Evolutionary conservation across 2,329 filamentous ascomycete genomes (phyloP), one percentile per base, ranked within the genome.

Genomic region (Grosmannia serpens): DNA sequence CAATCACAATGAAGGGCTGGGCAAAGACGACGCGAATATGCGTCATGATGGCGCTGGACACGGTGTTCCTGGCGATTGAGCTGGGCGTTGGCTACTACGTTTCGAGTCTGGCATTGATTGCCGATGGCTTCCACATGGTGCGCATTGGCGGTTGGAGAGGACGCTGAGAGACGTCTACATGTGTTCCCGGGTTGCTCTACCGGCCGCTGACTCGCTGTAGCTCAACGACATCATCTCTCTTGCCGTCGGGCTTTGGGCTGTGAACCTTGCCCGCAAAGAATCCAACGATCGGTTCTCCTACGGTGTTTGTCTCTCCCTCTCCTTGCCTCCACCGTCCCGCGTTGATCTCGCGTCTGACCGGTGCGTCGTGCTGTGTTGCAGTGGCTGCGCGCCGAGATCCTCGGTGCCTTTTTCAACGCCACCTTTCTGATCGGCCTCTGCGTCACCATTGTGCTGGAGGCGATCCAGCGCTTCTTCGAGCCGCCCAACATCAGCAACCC

Each of bases 101-200:
- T 61, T 87, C 91, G 69, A 97, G 94, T 22, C 82, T 99, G 65
- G 94, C 94, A 44, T 81, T 99, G 60, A 91, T 95, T 69, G 94
- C 94, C 57, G 94, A 99, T 76, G 91, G 94, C 61, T 99, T 99
- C 73, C 94, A 99, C 75, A 99, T 99, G 94, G 88, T 90, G 69
- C 66, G 80, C 35, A 46, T 53, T 33, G 20, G n/a, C n/a, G n/a
- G n/a, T n/a, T n/a, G n/a, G n/a, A n/a, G 27, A 35, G 3, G 47
- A 33, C 22, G 41, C n/a, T 5, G 38, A 44, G 17, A 44, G 3
- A 22, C 20, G 6, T 33, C n/a, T 10, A 10, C n/a, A 52, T 53
- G 11, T 46, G 26, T 38, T 50, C 27, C 38, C 22, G 2, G 50
- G 13, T 26, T 24, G 27, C 1, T 24, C 22, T 24, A 6, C 24